Base-by-base conservation (phyloP, 2,329 filamentous ascomycete genomes). In the Aureobasidium uvarum region DNA sequence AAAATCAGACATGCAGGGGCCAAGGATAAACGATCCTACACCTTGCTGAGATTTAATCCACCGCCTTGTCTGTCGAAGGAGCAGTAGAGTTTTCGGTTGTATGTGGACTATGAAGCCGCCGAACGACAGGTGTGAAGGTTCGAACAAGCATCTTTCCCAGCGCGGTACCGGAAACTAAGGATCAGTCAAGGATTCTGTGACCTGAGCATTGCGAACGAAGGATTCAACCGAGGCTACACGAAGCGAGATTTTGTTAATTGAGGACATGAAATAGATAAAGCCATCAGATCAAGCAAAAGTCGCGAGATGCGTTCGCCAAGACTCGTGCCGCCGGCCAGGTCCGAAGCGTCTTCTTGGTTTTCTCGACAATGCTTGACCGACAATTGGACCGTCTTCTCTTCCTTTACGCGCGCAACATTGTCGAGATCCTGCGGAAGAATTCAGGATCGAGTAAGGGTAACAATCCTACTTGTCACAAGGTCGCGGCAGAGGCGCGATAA, bases 91-190 rank as follows among this genome's bases (percentile, higher is more conserved):
- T 58, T 25, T 46, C 10, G 18, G 39, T 58, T 31, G 14, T 41
- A 45, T 23, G 51, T 55, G 31, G n/a, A 25, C n/a, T 39, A 6
- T 39, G 10, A 28, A 28, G 52, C 52, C 55, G 39, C 23, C 39
- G 41, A 45, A 46, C 39, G 39, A 45, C 25, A 23, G 16, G 18
- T 58, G 33, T 16, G 5, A 41, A 36, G 16, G 54, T 58, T 43
- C 38, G 45, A 58, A 58, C 55, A 58, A 58, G 55, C 55, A 58
- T 58, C 55, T 28, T 45, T 58, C 38, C 55, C 25, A 46, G 25
- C 25, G 25, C 38, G 39, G 13, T 41, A 11, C 28, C 39, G 39
- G 36, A 33, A 45, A 28, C 39, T 58, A 58, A 46, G 55, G n/a
- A 13, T 18, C 25, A 20, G 38, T 45, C 25, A 46, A 58, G 55